A percentile compares a stretch with the other conserved stretches of the same genome.
These are phyloP conservation scores for Plasmopara muralis DNA, from an alignment of 352 stramenopile species.

Conservation along the genomic window DNA sequence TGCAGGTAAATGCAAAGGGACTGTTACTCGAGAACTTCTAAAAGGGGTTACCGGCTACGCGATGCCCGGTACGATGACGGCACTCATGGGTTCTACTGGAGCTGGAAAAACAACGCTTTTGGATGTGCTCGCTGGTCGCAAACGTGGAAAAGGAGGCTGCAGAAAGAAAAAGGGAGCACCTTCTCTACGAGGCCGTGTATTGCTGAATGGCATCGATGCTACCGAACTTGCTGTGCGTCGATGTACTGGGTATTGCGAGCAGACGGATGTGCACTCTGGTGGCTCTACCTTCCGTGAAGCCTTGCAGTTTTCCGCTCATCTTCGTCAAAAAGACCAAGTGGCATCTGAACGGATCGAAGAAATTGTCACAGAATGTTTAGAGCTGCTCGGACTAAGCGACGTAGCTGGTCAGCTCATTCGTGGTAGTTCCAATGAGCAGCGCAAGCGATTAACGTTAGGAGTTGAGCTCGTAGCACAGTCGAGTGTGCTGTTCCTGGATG, in stretches of 20 bases:
- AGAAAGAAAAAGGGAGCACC: conserved; percentile 19
- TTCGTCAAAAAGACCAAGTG: conserved; percentile 45
- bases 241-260: conserved; percentile 56
- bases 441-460: conserved; percentile 43
- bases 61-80: conserved; percentile 79
- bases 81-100: conserved; percentile 81
- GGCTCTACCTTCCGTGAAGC: conserved; percentile 87
- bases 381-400: conserved; percentile 61
- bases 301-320: conserved; percentile 83
- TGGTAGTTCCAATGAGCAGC: conserved; percentile 39
- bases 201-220: conserved; percentile 86
- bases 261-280: conserved; percentile 86
- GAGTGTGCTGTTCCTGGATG: conserved; percentile 48
- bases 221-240: conserved; percentile 42
- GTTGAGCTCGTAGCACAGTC: conserved; percentile 43
- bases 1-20: conserved; percentile 42
- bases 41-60: conserved; percentile 76
- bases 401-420: conserved; percentile 39
- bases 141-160: conserved; percentile 44
- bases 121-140: conserved; percentile 91
- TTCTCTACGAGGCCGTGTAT: conserved; percentile 32
- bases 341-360: conserved; percentile 23
- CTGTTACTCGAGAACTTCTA: conserved; percentile 43
- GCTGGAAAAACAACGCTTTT: conserved; percentile 86
- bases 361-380: conserved; percentile 72